These are phyloP conservation scores for Parascedosporium putredinis DNA, from an alignment of 2,329 filamentous ascomycete species.

Conservation along the genomic window DNA sequence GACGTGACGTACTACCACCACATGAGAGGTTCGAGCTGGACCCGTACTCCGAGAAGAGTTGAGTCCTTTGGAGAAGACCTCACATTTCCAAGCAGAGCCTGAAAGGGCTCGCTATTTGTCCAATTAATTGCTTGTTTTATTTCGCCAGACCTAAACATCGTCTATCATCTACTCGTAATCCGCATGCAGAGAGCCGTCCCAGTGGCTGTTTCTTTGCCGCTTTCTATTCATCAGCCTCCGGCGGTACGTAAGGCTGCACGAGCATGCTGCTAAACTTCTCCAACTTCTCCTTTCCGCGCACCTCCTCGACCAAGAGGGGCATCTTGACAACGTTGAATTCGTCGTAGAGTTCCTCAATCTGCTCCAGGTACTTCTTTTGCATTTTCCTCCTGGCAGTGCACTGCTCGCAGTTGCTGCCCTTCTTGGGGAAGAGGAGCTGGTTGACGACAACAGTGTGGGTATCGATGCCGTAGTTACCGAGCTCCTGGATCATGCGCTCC, in stretches of 20 bases:
- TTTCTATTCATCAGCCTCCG: slow-evolving; percentile 24
- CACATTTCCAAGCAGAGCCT: too few species aligned
- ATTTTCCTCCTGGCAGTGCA: slow-evolving; percentile 92
- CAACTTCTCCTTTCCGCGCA: slow-evolving; percentile 86
- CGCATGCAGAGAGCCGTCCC: slow-evolving; percentile 4
- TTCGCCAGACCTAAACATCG: background rate
- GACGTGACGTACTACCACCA: too few species aligned
- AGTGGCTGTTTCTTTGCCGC: too few species aligned
- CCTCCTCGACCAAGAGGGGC: slow-evolving; percentile 91
- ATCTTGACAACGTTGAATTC: slow-evolving; percentile 96
- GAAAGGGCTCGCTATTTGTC: too few species aligned
- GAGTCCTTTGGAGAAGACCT: too few species aligned
- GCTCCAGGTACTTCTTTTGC: slow-evolving; percentile 98
- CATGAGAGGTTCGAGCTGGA: too few species aligned
- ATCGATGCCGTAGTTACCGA: slow-evolving; percentile 87
- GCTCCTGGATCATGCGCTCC: slow-evolving; percentile 98
- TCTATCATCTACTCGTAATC: slow-evolving; percentile 12
- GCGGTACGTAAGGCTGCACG: slow-evolving; percentile 63
- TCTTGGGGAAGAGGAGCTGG: slow-evolving; percentile 86
- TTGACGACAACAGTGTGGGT: slow-evolving; percentile 98
- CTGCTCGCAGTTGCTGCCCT: slow-evolving; percentile 80
- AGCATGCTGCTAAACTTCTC: slow-evolving; percentile 86
- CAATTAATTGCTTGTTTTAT: background rate
- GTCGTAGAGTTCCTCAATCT: slow-evolving; percentile 97
- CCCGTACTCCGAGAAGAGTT: too few species aligned